Conservation (phyloP, 257 asterid genomes). For the Misopates orontium region DNA sequence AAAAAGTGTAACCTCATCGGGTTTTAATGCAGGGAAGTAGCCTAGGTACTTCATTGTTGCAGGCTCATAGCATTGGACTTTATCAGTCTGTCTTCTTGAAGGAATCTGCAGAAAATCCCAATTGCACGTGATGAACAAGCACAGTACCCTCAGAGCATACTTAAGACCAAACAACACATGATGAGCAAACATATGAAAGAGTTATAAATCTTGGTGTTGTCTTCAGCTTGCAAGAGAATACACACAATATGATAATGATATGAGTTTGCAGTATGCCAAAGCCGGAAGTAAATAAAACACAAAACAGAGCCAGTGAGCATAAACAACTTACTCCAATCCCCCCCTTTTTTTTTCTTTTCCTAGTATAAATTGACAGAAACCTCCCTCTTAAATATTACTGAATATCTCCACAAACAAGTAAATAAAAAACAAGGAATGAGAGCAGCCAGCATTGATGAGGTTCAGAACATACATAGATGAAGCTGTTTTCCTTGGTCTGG, state of each 20-base stretch:
- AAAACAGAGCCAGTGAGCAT: not conserved
- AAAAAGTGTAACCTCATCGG: constrained; percentile 71
- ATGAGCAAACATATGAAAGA: constrained; percentile 21
- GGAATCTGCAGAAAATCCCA: constrained; percentile 64
- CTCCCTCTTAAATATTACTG: too few relatives aligned
- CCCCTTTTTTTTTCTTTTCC: not conserved
- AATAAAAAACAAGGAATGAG: too few relatives aligned
- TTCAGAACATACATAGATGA: constrained; percentile 74
- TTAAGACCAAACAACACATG: constrained; percentile 12
- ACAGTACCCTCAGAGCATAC: constrained; percentile 12
- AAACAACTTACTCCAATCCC: too few relatives aligned
- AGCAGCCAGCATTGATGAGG: too few relatives aligned
- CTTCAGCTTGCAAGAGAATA: too few relatives aligned
- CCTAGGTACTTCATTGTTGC: constrained; percentile 98
- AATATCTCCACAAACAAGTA: too few relatives aligned
- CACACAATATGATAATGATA: too few relatives aligned
- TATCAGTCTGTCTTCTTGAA: constrained; percentile 92
- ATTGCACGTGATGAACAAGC: constrained; percentile 21
- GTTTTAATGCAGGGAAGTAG: constrained; percentile 74
- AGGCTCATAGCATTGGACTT: constrained; percentile 98
- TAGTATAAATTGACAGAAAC: not conserved
- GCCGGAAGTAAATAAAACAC: not conserved
- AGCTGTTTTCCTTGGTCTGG: constrained; percentile 86
- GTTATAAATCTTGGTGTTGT: too few relatives aligned
- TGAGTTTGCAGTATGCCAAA: not conserved